A percentile compares a stretch with the other conserved stretches of the same genome.
Evolutionary conservation across 306 rosid species (phyloP).

Genomic region (Pyrus betulifolia): DNA sequence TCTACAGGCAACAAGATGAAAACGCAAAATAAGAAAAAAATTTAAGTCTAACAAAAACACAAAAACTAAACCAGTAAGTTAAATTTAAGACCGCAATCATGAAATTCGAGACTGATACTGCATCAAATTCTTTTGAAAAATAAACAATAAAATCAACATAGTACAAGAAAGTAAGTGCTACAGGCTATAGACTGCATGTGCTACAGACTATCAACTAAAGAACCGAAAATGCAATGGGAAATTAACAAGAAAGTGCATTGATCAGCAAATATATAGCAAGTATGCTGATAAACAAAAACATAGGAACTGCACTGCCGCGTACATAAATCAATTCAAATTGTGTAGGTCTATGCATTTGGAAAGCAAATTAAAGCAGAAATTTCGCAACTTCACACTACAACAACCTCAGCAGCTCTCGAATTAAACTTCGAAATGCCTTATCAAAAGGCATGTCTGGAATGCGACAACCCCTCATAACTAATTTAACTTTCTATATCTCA

Average conservation of each 20-base stretch:
- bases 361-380: no score
- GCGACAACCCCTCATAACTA: no score
- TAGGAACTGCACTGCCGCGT: no score
- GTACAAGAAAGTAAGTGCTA: background rate
- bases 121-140: background rate
- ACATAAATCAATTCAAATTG: no score
- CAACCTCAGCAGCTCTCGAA: background rate
- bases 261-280: rapidly evolving
- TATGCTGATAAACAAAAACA: no score
- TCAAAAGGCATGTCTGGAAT: background rate
- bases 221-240: background rate
- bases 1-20: no score
- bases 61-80: background rate
- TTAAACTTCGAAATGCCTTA: background rate
- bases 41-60: background rate
- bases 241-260: no score
- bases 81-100: background rate
- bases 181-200: background rate
- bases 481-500: background rate
- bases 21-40: background rate
- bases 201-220: background rate
- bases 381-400: background rate
- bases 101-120: background rate
- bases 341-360: no score
- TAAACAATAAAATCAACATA: background rate